Evolutionary conservation across 257 asterid species (phyloP).

Genomic region (Plectranthus barbatus): DNA sequence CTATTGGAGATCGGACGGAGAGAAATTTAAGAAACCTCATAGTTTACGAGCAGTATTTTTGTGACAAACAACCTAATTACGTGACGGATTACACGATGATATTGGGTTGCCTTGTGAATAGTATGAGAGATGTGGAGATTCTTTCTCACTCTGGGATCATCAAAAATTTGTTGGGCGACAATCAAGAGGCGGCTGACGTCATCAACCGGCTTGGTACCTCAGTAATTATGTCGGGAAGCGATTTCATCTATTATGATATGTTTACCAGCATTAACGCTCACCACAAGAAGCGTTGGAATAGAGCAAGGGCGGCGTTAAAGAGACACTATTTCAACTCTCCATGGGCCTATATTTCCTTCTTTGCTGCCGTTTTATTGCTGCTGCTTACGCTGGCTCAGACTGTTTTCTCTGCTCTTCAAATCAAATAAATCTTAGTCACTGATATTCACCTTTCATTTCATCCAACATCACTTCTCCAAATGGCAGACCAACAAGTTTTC

Average conservation of each 20-base stretch:
- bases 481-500: too few relatives aligned
- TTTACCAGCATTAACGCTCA: not conserved
- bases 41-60: not conserved
- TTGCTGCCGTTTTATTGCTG: not conserved
- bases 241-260: not conserved
- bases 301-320: not conserved
- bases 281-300: too few relatives aligned
- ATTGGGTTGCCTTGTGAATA: not conserved
- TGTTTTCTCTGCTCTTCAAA: not conserved
- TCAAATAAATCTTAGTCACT: too few relatives aligned
- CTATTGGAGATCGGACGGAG: not conserved
- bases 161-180: not conserved
- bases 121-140: not conserved
- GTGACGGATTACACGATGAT: not conserved
- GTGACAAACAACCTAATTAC: not conserved
- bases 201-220: not conserved
- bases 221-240: not conserved
- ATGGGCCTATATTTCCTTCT: not conserved
- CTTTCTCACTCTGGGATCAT: not conserved
- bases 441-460: too few relatives aligned
- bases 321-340: slow-evolving; percentile 1
- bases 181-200: too few relatives aligned
- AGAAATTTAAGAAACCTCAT: not conserved
- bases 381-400: not conserved
- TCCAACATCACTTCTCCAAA: too few relatives aligned